phyloP scores from a whole-genome alignment of 306 rosid species.

The Inga leiocalycina region DNA sequence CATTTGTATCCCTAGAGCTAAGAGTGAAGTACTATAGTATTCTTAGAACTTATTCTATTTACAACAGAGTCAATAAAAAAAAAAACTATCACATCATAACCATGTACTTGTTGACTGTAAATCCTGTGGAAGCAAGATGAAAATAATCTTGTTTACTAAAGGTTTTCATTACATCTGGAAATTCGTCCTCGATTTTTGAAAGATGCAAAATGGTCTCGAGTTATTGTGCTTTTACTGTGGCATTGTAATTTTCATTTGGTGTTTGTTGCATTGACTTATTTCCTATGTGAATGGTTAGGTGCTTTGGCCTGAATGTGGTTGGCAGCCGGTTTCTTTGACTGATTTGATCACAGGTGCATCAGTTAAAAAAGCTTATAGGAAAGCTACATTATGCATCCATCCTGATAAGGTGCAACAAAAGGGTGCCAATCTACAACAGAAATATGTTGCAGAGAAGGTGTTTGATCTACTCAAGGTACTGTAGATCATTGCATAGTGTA shows the following conservation, averaged over 20 bases:
- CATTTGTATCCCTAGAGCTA: neutral
- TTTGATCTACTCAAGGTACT: slow-evolving; percentile 93
- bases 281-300: slow-evolving; percentile 64
- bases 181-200: slow-evolving; percentile 17
- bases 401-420: slow-evolving; percentile 99
- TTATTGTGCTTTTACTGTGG: neutral
- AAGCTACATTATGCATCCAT: slow-evolving; percentile 94
- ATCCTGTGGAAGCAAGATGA: slow-evolving; percentile 4
- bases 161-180: neutral
- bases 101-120: slow-evolving; percentile 9
- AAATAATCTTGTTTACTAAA: slow-evolving; percentile 14
- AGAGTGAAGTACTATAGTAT: neutral
- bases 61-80: neutral
- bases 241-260: neutral
- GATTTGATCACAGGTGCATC: slow-evolving; percentile 77
- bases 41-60: neutral
- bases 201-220: neutral
- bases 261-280: slow-evolving; percentile 30
- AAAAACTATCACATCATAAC: neutral
- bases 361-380: slow-evolving; percentile 85
- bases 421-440: slow-evolving; percentile 96
- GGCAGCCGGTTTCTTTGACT: slow-evolving; percentile 93
- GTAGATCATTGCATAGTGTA: slow-evolving; percentile 11
- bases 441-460: slow-evolving; percentile 93
- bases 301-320: slow-evolving; percentile 96